Evolutionary conservation across 164 flowering plant species (phyloP).

Genomic region (Chimonanthus salicifolius): DNA sequence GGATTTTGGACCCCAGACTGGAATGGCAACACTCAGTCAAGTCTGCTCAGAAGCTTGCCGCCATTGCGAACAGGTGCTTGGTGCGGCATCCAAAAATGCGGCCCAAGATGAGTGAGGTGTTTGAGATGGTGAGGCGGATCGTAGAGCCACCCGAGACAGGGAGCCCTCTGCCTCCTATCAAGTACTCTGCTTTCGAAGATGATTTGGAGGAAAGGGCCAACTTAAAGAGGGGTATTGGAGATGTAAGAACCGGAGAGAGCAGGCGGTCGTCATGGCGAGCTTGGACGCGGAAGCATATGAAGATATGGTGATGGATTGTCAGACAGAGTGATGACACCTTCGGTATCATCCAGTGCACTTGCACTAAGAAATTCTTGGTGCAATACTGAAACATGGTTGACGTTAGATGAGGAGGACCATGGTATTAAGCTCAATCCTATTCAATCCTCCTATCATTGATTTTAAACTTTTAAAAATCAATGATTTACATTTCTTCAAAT

Average conservation of each 20-base stretch:
- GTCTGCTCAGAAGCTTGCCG: conserved; percentile 66
- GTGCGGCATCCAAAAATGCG: conserved; percentile 49
- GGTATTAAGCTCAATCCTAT: no score
- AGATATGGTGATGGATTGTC: conserved; percentile 13
- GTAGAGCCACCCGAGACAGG: conserved; percentile 31
- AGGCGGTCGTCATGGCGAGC: conserved; percentile 14
- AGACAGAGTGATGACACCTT: not conserved
- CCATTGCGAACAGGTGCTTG: conserved; percentile 74
- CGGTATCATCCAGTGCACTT: no score
- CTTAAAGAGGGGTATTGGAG: conserved; percentile 22
- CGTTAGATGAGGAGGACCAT: no score
- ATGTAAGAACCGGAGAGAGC: conserved; percentile 10
- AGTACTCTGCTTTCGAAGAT: conserved; percentile 12
- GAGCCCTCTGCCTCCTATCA: conserved; percentile 28
- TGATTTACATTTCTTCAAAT: no score
- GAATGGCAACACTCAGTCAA: conserved; percentile 45
- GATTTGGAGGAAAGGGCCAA: conserved; percentile 8
- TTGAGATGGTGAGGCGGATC: conserved; percentile 54
- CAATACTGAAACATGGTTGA: no score
- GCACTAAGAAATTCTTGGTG: no score
- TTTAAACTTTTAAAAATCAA: no score
- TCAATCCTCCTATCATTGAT: no score
- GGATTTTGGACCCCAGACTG: conserved; percentile 74
- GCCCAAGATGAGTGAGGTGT: conserved; percentile 82
- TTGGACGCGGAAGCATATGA: conserved; percentile 19